Conservation (phyloP, 108 stramenopile species). For the Epithemia pelagica region DNA sequence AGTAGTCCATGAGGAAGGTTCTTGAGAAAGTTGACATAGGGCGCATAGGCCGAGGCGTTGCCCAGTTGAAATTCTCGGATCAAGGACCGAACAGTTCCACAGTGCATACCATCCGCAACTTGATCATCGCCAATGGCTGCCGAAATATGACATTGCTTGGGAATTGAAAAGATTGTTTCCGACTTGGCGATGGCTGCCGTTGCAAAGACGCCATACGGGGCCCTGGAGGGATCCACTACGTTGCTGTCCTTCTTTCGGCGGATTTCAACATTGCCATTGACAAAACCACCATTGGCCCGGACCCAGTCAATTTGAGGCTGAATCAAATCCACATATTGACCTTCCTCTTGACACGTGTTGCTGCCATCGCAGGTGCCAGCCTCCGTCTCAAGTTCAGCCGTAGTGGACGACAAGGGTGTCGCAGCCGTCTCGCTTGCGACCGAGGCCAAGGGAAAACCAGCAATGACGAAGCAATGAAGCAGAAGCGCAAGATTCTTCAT, state of each 20-base stretch:
- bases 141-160: conserved; percentile 5
- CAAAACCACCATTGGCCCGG: conserved; percentile 5
- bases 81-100: conserved; percentile 19
- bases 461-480: too few species aligned
- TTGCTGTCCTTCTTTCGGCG: conserved; percentile 10
- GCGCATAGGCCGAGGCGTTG: conserved; percentile 49
- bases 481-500: too few species aligned
- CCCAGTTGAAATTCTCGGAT: conserved; percentile 33
- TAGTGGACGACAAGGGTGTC: too few species aligned
- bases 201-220: conserved; percentile 27
- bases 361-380: too few species aligned
- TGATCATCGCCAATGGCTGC: neutral
- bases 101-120: conserved; percentile 15
- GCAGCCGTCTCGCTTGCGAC: too few species aligned
- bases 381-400: too few species aligned
- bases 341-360: too few species aligned
- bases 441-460: too few species aligned
- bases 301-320: conserved; percentile 7
- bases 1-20: conserved; percentile 17
- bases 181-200: conserved; percentile 17
- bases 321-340: neutral
- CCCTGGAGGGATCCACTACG: neutral
- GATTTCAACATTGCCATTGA: conserved; percentile 20
- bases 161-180: conserved; percentile 31
- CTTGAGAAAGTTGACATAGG: conserved; percentile 59